phyloP scores from a whole-genome alignment of 2,329 filamentous ascomycete genomes.

The Penicillium sp. region DNA sequence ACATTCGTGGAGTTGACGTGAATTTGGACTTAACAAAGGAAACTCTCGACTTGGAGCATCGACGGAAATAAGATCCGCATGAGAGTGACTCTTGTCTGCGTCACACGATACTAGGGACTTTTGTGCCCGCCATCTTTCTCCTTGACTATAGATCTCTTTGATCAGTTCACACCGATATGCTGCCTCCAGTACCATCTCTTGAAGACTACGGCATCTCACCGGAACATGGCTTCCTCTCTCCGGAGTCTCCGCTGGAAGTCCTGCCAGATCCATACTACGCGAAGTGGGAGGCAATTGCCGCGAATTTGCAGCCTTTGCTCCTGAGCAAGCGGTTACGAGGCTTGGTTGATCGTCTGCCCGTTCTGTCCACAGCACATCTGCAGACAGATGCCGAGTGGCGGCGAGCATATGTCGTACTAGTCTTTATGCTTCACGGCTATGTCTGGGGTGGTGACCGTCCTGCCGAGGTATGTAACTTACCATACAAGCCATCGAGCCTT shows the following conservation, averaged over 20 bases:
- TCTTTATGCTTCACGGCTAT: constrained; percentile 79
- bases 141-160: background rate
- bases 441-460: constrained; percentile 82
- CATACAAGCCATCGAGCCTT: no score
- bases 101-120: background rate
- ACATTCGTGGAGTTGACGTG: background rate
- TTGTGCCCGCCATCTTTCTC: background rate
- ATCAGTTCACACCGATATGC: constrained; percentile 31
- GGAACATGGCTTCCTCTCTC: constrained; percentile 80
- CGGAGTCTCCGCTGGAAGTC: constrained; percentile 72
- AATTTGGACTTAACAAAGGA: background rate
- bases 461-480: constrained; percentile 57
- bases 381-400: constrained; percentile 87
- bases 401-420: constrained; percentile 75
- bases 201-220: constrained; percentile 68
- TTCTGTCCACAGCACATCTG: constrained; percentile 79
- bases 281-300: constrained; percentile 84
- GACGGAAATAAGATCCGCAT: constrained; percentile 3
- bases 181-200: constrained; percentile 51
- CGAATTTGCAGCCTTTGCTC: constrained; percentile 83
- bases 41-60: background rate
- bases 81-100: background rate
- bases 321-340: constrained; percentile 78
- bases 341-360: constrained; percentile 74
- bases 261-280: constrained; percentile 90